Evolutionary conservation across 257 asterid genomes (phyloP).

Genomic region (Rauvolfia tetraphylla): DNA sequence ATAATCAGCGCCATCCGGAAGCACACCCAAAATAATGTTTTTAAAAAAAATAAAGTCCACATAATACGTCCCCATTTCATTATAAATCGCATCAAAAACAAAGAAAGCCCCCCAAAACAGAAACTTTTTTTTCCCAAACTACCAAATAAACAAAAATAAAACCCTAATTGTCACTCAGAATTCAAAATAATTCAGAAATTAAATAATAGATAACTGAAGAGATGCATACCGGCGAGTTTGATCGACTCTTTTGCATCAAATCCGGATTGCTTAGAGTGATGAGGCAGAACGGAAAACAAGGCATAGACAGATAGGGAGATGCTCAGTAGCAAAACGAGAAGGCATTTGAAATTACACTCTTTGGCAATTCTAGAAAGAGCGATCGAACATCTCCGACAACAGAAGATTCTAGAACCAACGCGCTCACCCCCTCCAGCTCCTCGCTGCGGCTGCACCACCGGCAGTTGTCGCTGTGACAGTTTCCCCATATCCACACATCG

Average conservation of each 20-base stretch:
- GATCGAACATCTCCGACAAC: slow-evolving; percentile 46
- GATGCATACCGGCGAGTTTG: slow-evolving; percentile 47
- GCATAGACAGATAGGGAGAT: slow-evolving; percentile 54
- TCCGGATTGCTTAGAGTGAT: slow-evolving; percentile 28
- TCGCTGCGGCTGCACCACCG: slow-evolving; percentile 47
- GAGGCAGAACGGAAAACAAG: slow-evolving; percentile 52
- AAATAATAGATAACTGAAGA: background rate
- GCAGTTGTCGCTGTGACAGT: slow-evolving; percentile 49
- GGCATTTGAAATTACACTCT: slow-evolving; percentile 50
- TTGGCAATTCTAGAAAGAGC: slow-evolving; percentile 28
- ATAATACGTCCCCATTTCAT: background rate
- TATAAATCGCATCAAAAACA: background rate
- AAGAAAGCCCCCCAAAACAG: background rate
- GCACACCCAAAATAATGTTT: background rate
- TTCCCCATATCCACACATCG: slow-evolving; percentile 86
- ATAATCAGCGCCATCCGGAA: background rate
- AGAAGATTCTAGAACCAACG: slow-evolving; percentile 40
- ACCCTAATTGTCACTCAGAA: slow-evolving; percentile 14
- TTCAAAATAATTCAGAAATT: slow-evolving; percentile 3
- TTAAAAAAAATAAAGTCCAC: background rate
- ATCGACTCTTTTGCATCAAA: slow-evolving; percentile 58
- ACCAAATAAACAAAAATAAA: background rate
- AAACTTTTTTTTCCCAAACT: background rate
- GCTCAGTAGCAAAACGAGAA: slow-evolving; percentile 45
- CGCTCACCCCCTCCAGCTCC: slow-evolving; percentile 5